A percentile compares a stretch with the other conserved stretches of the same genome.
phyloP scores from a whole-genome alignment of 768 basidiomycete species.

The Trametes coccinea region DNA sequence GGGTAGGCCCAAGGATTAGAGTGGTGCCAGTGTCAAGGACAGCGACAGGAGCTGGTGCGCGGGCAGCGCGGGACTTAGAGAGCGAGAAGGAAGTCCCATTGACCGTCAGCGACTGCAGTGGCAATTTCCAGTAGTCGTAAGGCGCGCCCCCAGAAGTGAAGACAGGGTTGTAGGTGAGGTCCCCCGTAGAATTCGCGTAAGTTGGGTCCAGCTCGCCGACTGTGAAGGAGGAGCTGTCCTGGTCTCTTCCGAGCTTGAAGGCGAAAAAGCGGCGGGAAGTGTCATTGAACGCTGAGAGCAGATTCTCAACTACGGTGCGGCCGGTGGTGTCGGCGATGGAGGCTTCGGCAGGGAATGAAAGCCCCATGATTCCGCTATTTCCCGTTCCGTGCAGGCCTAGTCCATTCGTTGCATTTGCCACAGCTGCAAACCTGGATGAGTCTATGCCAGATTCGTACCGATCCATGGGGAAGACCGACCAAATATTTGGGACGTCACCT shows the following conservation, averaged over 20 bases:
- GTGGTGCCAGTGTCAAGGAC: conserved; percentile 68
- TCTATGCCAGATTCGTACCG: neutral
- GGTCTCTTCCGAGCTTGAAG: conserved; percentile 46
- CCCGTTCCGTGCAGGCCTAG: conserved; percentile 47
- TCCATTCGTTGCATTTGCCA: conserved; percentile 44
- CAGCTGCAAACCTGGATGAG: conserved; percentile 34
- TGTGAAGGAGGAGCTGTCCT: conserved; percentile 47
- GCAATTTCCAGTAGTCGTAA: conserved; percentile 63
- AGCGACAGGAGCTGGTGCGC: conserved; percentile 46
- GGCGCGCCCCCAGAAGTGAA: conserved; percentile 31
- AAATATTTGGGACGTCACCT: conserved; percentile 49
- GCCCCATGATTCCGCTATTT: conserved; percentile 58
- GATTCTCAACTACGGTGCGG: conserved; percentile 46
- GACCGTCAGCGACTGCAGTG: conserved; percentile 46
- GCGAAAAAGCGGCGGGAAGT: conserved; percentile 46
- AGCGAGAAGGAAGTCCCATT: conserved; percentile 42
- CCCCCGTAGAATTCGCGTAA: conserved; percentile 33
- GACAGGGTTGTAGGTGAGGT: conserved; percentile 42
- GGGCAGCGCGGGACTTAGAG: conserved; percentile 46
- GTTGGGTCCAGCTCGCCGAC: conserved; percentile 48
- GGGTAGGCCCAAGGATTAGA: conserved; percentile 52
- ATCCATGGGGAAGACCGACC: conserved; percentile 33
- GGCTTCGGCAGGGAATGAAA: conserved; percentile 50
- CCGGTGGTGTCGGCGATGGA: conserved; percentile 48
- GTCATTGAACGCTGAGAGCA: conserved; percentile 45